Base-by-base conservation (phyloP, 768 basidiomycete genomes). In the Auriscalpium vulgare region DNA sequence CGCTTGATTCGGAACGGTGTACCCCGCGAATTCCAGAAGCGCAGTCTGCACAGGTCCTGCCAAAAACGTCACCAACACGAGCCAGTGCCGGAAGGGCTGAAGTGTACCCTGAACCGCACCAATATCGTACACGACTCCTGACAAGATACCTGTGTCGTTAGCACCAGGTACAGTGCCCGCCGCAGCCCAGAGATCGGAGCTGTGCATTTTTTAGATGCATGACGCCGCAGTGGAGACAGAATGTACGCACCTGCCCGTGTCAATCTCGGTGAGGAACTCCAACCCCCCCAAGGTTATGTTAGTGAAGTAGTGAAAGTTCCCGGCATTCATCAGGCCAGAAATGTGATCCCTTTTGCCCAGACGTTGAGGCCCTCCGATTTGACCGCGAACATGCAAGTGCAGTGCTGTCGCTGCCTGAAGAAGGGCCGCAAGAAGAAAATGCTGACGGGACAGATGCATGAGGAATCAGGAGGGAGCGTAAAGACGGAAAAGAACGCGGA, bases 111-210 rank as follows among this genome's bases (percentile, higher is more conserved):
- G 78, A 79, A 1, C 68, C 65, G 19, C 66, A 34, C 81, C 82
- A 7, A 78, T 72, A 4, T 81, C 84, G 68, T 86, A 86, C 4
- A 66, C 62, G n/a, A 85, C 73, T 10, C 60, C 62, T 13, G 73
- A 68, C 10, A 67, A 66, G 54, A 62, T 65, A 1, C 72, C 74
- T 40, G 78, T 74, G 17, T 66, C 59, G 14, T 59, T 69, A 34
- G 74, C 75, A 29, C 63, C 65, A 5, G 71, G 68, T 5, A 83
- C 76, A 47, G 58, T 53, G 44, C 75, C 73, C 6, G 79, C 75
- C 5, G 85, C 74, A 3, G 85, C 76, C 78, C 81, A 85, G 10
- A 86, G 68, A 64, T 87, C 85, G 13, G 85, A 82, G 56, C 85
- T 87, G 51, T 9, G 43, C 47, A 2, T 29, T 29, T 29, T 2